Percentiles rank a stretch among this genome's conserved stretches.
Conservation (phyloP, 1,284 basidiomycete genomes). For the Trichosporon sp. region DNA sequence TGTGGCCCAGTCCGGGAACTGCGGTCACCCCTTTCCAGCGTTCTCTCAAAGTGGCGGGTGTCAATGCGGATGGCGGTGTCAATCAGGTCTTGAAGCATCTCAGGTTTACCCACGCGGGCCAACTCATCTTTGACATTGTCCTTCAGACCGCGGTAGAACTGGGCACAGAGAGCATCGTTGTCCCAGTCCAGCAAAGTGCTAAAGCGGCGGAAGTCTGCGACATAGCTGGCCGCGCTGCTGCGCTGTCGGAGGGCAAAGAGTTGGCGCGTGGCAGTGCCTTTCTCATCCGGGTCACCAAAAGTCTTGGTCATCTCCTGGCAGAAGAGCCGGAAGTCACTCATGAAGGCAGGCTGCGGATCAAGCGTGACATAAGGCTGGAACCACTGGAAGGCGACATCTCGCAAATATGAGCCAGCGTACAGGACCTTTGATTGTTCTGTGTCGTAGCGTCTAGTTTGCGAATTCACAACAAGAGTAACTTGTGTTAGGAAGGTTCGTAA, state of each 20-base stretch:
- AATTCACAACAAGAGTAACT: conserved; percentile 7
- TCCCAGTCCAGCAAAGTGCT: conserved; percentile 15
- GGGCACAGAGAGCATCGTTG: conserved; percentile 12
- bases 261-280: conserved; percentile 10
- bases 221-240: conserved; percentile 14
- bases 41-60: conserved; percentile 14
- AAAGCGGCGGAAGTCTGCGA: conserved; percentile 13
- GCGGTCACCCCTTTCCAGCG: conserved; percentile 6
- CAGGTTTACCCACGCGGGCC: not conserved
- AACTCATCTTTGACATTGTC: conserved; percentile 19
- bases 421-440: conserved; percentile 17
- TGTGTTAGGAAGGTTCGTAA: not conserved
- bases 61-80: conserved; percentile 11
- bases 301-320: conserved; percentile 6
- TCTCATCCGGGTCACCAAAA: conserved; percentile 18
- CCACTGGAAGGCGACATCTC: conserved; percentile 20
- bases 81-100: not conserved
- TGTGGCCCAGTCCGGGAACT: too few relatives aligned
- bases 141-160: conserved; percentile 21
- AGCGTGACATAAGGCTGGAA: conserved; percentile 12
- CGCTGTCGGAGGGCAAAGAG: conserved; percentile 15
- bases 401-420: conserved; percentile 19
- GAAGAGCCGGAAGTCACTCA: conserved; percentile 8
- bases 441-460: conserved; percentile 13
- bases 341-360: not conserved